A percentile compares a stretch with the other conserved stretches of the same genome.
These are phyloP conservation scores for Domatiomyces catenatus DNA, from an alignment of 2,329 filamentous ascomycete genomes.

Conservation along the genomic window DNA sequence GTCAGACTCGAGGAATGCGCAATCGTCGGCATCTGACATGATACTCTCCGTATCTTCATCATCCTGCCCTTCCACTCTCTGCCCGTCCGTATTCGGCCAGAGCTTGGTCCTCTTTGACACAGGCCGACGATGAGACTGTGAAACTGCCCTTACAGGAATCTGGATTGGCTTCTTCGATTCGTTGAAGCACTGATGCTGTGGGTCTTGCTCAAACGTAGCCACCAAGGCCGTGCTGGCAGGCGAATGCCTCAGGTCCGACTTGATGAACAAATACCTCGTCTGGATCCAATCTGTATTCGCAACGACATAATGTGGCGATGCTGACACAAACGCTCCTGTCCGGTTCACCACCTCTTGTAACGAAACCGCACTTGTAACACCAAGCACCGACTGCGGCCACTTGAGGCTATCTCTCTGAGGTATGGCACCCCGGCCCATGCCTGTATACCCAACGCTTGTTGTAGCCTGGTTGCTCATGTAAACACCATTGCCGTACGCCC, in stretches of 20 bases:
- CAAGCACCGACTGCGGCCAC: conserved; percentile 56
- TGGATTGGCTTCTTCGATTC: conserved; percentile 23
- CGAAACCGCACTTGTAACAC: conserved; percentile 46
- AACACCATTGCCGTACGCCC: conserved; percentile 62
- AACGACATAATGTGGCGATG: conserved; percentile 53
- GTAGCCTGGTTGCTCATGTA: conserved; percentile 55
- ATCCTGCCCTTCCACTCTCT: conserved; percentile 5
- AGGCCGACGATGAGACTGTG: conserved; percentile 28
- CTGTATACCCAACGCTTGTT: conserved; percentile 41
- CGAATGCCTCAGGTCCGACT: conserved; percentile 13
- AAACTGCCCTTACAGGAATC: conserved; percentile 39
- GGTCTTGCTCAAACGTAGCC: conserved; percentile 18
- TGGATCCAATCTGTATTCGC: conserved; percentile 72
- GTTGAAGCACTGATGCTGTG: conserved; percentile 26
- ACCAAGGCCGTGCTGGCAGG: neutral
- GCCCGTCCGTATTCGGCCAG: conserved; percentile 4
- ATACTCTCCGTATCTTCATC: conserved; percentile 18
- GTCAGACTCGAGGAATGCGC: conserved; percentile 23
- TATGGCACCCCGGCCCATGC: neutral
- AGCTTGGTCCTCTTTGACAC: conserved; percentile 9
- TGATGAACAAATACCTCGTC: conserved; percentile 66
- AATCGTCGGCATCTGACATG: conserved; percentile 34
- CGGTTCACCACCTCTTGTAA: conserved; percentile 76
- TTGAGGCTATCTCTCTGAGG: conserved; percentile 6
- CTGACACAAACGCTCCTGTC: conserved; percentile 44